These are phyloP conservation scores for Penicillium concentricum DNA, from an alignment of 2,329 filamentous ascomycete species.

Conservation along the genomic window DNA sequence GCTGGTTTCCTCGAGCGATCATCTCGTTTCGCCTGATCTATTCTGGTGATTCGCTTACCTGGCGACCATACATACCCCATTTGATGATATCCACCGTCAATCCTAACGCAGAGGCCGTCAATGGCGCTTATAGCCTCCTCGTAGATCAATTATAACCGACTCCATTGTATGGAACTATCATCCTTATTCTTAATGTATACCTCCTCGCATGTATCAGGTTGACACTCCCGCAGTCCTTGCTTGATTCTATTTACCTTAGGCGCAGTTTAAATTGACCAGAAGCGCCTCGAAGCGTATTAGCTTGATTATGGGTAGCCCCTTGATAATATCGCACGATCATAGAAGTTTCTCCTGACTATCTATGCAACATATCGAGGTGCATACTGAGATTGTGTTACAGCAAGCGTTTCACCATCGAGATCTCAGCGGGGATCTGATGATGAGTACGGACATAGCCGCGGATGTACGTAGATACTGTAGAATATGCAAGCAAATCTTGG, in stretches of 20 bases:
- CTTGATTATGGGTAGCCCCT: conserved; percentile 12
- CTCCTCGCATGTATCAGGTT: conserved; percentile 27
- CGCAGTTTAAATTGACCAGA: conserved; percentile 5
- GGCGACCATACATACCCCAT: not conserved
- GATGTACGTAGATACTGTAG: not conserved
- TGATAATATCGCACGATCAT: conserved; percentile 11
- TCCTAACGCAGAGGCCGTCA: not conserved
- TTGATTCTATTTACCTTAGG: conserved; percentile 29
- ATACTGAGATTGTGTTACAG: conserved; percentile 1
- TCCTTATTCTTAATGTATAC: not conserved
- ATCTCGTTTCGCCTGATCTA: not conserved
- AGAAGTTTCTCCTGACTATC: conserved; percentile 23
- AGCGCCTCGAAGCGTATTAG: conserved; percentile 19
- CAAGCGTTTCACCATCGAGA: conserved; percentile 20
- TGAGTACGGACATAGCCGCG: not conserved
- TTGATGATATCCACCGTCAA: not conserved
- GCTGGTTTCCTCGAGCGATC: conserved; percentile 21
- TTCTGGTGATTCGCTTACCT: not conserved
- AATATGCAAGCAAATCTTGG: not conserved
- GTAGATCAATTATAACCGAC: not conserved
- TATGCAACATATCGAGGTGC: conserved; percentile 14
- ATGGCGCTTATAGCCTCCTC: not conserved
- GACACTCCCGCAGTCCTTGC: conserved; percentile 30
- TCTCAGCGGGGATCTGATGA: conserved; percentile 1
- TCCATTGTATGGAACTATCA: not conserved